Conservation (phyloP, 75 land plant genomes). For the Ceratopteris richardii region DNA sequence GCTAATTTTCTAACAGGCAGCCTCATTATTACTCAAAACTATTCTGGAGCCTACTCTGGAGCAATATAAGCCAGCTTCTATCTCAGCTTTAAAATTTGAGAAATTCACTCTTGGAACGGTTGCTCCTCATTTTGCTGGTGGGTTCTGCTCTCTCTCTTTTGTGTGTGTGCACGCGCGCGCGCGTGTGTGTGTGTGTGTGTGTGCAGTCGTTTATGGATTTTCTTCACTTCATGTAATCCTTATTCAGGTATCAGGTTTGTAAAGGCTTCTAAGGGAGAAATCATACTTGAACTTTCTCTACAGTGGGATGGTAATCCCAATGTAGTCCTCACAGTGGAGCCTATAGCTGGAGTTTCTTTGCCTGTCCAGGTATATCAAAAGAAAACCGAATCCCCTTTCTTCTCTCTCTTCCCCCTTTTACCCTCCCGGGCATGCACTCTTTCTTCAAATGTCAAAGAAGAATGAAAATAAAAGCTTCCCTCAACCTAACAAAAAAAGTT, state of each 20-base stretch:
- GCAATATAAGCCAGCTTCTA: slow-evolving; percentile 54
- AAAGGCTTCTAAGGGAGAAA: slow-evolving; percentile 37
- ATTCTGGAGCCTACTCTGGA: slow-evolving; percentile 73
- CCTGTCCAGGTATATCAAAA: slow-evolving; percentile 78
- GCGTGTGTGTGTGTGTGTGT: too few relatives aligned
- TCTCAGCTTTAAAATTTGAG: slow-evolving; percentile 66
- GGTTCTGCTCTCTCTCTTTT: slow-evolving; percentile 3
- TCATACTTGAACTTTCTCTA: slow-evolving; percentile 70
- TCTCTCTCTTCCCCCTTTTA: not conserved
- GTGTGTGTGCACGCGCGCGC: too few relatives aligned
- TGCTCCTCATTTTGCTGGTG: slow-evolving; percentile 90
- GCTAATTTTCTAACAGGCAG: slow-evolving; percentile 87
- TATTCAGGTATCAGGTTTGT: slow-evolving; percentile 53
- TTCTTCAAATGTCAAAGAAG: too few relatives aligned
- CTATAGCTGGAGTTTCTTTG: slow-evolving; percentile 55
- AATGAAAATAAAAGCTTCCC: too few relatives aligned
- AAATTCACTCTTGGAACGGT: slow-evolving; percentile 91
- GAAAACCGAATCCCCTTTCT: not conserved
- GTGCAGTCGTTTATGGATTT: not conserved
- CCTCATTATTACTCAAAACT: slow-evolving; percentile 57
- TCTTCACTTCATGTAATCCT: not conserved
- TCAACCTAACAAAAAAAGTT: too few relatives aligned
- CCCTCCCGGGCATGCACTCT: too few relatives aligned
- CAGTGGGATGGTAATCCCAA: slow-evolving; percentile 91
- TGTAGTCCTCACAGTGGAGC: slow-evolving; percentile 66